Evolutionary conservation across 805 yeast genomes (phyloP).

Genomic region (Candida mattraensis): DNA sequence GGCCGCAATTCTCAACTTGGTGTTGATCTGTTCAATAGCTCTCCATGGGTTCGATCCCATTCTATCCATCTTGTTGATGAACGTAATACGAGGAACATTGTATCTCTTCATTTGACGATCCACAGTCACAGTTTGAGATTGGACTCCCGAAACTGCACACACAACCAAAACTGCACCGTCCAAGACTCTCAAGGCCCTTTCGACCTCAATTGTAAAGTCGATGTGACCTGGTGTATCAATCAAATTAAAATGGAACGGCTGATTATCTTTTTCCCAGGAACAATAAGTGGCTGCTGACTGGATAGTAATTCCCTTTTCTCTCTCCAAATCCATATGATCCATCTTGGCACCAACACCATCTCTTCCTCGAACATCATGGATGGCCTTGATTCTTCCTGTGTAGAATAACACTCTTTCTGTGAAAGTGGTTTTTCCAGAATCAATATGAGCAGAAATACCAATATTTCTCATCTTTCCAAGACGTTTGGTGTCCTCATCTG

Average conservation of each 20-base stretch:
- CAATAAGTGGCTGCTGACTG: conserved; percentile 99
- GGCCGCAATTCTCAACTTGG: conserved; percentile 86
- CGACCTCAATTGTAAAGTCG: conserved; percentile 98
- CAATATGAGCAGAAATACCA: conserved; percentile 97
- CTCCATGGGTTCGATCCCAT: conserved; percentile 98
- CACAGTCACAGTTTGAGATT: conserved; percentile 97
- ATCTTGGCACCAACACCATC: conserved; percentile 98
- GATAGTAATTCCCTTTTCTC: conserved; percentile 98
- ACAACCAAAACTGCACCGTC: conserved; percentile 99
- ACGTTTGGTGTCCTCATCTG: conserved; percentile 51
- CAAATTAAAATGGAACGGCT: conserved; percentile 82
- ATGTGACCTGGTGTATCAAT: conserved; percentile 99
- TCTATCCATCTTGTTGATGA: conserved; percentile 97
- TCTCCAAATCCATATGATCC: conserved; percentile 98
- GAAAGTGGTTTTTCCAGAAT: conserved; percentile 96
- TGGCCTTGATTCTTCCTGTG: conserved; percentile 95
- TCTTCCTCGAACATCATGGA: conserved; percentile 95
- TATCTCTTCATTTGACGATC: conserved; percentile 99
- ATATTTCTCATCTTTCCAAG: conserved; percentile 78
- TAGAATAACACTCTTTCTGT: conserved; percentile 95
- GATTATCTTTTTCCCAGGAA: conserved; percentile 80
- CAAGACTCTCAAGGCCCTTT: conserved; percentile 94
- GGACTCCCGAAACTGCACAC: conserved; percentile 98
- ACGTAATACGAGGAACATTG: conserved; percentile 94
- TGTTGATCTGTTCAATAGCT: conserved; percentile 88